Conservation (phyloP, 2,329 filamentous ascomycete genomes). For the Penicillium brasilianum region DNA sequence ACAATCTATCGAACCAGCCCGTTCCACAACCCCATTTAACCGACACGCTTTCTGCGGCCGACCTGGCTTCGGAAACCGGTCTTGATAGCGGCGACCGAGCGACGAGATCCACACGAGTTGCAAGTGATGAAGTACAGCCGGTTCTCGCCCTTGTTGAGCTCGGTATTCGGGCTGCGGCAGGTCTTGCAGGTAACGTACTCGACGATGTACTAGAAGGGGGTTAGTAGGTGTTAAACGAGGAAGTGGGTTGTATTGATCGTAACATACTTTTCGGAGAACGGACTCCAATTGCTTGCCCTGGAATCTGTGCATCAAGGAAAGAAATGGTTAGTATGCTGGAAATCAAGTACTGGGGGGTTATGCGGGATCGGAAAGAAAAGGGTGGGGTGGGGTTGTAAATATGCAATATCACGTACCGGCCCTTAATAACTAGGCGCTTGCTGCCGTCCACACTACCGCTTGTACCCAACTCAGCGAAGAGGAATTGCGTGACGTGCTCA, state of each 20-base stretch:
- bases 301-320: slow-evolving; percentile 51
- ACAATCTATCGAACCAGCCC: slow-evolving; percentile 18
- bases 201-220: slow-evolving; percentile 55
- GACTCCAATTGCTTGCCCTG: slow-evolving; percentile 99
- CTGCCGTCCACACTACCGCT: slow-evolving; percentile 93
- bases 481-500: slow-evolving; percentile 94
- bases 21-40: slow-evolving; percentile 57
- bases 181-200: slow-evolving; percentile 99
- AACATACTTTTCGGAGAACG: slow-evolving; percentile 69
- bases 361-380: not conserved
- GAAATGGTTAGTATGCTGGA: not conserved
- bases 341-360: not conserved
- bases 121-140: slow-evolving; percentile 98
- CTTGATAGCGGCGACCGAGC: slow-evolving; percentile 97
- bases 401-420: slow-evolving; percentile 65
- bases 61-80: slow-evolving; percentile 99
- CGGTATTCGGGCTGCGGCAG: slow-evolving; percentile 90
- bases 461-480: slow-evolving; percentile 98
- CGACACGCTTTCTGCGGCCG: slow-evolving; percentile 95
- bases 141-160: slow-evolving; percentile 98
- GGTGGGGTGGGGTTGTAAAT: not conserved
- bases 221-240: not conserved
- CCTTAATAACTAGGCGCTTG: slow-evolving; percentile 95
- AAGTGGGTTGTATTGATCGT: not conserved
- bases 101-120: slow-evolving; percentile 82